Conservation (phyloP, 495 filamentous ascomycete species). For the Penicillium crystallinum region DNA sequence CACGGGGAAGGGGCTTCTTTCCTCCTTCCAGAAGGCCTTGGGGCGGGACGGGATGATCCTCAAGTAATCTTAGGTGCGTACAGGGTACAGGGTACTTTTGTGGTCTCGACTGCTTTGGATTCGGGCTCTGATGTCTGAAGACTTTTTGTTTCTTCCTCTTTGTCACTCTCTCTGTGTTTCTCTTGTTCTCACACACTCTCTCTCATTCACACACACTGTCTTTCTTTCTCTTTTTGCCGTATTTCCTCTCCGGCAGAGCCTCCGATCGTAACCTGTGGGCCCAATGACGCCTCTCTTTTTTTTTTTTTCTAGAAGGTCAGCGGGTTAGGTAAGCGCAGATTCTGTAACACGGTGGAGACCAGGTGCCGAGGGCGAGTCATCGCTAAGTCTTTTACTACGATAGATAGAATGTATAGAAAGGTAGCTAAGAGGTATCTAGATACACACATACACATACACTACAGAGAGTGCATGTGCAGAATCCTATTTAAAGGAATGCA, state of each 20-base stretch:
- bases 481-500: neutral
- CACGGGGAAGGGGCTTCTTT: constrained; percentile 24
- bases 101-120: no score
- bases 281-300: constrained; percentile 14
- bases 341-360: constrained; percentile 2
- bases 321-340: constrained; percentile 16
- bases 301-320: constrained; percentile 31
- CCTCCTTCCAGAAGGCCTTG: constrained; percentile 23
- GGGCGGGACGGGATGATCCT: constrained; percentile 22
- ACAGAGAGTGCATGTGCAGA: neutral
- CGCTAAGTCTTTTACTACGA: no score
- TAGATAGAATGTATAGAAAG: no score
- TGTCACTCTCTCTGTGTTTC: no score
- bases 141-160: no score
- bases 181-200: no score
- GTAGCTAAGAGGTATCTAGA: no score
- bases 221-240: neutral
- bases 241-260: constrained; percentile 11
- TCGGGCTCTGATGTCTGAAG: no score
- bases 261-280: constrained; percentile 20
- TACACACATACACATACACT: neutral
- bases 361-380: neutral
- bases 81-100: neutral
- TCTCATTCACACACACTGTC: neutral
- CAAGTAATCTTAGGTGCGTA: constrained; percentile 4